Conservation (phyloP, 2,329 filamentous ascomycete species). For the Paracorniculantispora psalliotae region DNA sequence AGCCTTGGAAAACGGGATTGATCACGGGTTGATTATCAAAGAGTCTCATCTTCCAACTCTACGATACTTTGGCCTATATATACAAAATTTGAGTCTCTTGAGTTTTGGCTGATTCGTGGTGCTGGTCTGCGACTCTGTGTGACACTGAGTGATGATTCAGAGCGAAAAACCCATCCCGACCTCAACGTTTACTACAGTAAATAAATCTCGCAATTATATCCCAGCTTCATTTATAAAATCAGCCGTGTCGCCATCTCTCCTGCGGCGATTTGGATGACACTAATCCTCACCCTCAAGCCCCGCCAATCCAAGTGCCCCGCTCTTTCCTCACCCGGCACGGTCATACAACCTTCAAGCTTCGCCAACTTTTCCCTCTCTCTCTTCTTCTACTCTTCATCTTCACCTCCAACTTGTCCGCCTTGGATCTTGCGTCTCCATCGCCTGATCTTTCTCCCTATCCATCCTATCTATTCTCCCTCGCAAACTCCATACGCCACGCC, state of each 20-base stretch:
- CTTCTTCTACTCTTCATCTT: constrained; percentile 9
- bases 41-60: too few relatives aligned
- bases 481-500: constrained; percentile 20
- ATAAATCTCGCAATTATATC: constrained; percentile 3
- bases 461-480: neutral
- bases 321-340: constrained; percentile 14
- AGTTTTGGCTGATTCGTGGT: too few relatives aligned
- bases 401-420: neutral
- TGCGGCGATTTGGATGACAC: constrained; percentile 10
- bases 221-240: neutral
- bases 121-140: too few relatives aligned
- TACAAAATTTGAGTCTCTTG: too few relatives aligned
- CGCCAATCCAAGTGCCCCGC: constrained; percentile 12
- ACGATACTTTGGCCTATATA: too few relatives aligned
- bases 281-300: neutral
- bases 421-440: neutral
- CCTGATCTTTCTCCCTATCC: neutral
- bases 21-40: too few relatives aligned
- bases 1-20: too few relatives aligned
- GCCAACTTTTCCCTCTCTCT: constrained; percentile 2
- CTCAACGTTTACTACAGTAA: too few relatives aligned
- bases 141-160: too few relatives aligned
- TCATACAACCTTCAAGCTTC: constrained; percentile 8
- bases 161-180: too few relatives aligned
- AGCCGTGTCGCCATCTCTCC: neutral